A percentile compares a stretch with the other conserved stretches of the same genome.
Conservation (phyloP, 2,329 filamentous ascomycete species). For the Hypoxylon sp. region DNA sequence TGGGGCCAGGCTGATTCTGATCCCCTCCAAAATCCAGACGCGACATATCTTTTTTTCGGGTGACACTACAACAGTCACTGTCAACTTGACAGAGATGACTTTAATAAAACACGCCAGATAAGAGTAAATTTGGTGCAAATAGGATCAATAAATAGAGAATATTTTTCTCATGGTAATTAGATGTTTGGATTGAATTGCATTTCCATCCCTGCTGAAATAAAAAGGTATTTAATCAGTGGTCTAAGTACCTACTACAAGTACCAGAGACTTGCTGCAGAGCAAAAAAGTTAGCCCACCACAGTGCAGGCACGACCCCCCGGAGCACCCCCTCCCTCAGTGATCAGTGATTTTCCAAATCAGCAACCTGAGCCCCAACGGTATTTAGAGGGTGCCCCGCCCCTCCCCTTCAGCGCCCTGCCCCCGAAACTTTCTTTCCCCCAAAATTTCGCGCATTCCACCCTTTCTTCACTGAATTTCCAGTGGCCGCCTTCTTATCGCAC, state of each 20-base stretch:
- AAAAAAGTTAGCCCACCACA: constrained; percentile 24
- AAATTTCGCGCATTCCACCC: constrained; percentile 29
- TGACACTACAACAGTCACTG: constrained; percentile 31
- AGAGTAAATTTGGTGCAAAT: constrained; percentile 12
- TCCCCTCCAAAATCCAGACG: constrained; percentile 22
- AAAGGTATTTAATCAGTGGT: constrained; percentile 8
- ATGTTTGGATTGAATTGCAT: constrained; percentile 17
- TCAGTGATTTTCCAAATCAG: constrained; percentile 44
- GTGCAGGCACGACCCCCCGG: constrained; percentile 27
- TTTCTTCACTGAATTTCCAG: constrained; percentile 33
- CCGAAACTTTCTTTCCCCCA: constrained; percentile 41
- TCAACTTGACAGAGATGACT: constrained; percentile 16
- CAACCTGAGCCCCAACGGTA: constrained; percentile 36
- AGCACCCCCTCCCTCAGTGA: constrained; percentile 18
- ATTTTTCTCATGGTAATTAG: neutral
- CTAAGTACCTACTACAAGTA: constrained; percentile 15
- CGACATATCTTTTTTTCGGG: constrained; percentile 22
- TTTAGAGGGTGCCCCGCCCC: constrained; percentile 44
- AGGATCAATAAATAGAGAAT: neutral
- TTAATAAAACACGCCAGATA: constrained; percentile 1
- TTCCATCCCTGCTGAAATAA: neutral
- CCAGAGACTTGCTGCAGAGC: constrained; percentile 6
- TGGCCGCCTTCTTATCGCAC: constrained; percentile 16
- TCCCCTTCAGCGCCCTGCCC: constrained; percentile 38
- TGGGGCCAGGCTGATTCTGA: constrained; percentile 33